Conservation (phyloP, 495 filamentous ascomycete species). For the Lasiosphaeria ovina region DNA sequence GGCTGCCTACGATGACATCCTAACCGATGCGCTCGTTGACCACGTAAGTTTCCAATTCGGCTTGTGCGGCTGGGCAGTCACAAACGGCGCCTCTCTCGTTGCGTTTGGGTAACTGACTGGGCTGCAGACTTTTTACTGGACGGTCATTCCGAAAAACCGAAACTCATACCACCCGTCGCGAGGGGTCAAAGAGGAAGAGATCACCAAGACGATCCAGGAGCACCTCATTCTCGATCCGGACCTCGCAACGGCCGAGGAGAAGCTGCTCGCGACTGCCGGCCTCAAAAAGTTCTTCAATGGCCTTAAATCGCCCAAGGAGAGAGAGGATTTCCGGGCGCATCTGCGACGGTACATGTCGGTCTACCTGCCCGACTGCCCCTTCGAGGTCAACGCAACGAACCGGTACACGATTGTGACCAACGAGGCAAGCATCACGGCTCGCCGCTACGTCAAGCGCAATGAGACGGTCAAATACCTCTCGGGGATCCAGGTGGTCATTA, state of each 20-base stretch:
- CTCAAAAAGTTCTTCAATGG: conserved; percentile 64
- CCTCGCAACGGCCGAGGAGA: conserved; percentile 61
- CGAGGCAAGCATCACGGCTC: conserved; percentile 84
- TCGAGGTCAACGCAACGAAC: conserved; percentile 91
- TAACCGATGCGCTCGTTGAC: conserved; percentile 94
- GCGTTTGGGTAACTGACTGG: not conserved
- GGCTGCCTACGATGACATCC: conserved; percentile 89
- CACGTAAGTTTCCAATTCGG: conserved; percentile 59
- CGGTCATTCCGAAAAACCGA: conserved; percentile 90
- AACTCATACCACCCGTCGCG: conserved; percentile 80
- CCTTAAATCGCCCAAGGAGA: conserved; percentile 72
- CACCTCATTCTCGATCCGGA: conserved; percentile 76
- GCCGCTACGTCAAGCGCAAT: conserved; percentile 71
- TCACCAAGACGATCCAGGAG: conserved; percentile 73
- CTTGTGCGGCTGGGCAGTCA: not conserved
- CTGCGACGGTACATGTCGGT: conserved; percentile 89
- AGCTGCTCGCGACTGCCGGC: conserved; percentile 70
- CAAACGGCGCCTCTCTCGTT: not conserved
- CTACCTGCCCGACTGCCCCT: conserved; percentile 88
- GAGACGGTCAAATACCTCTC: conserved; percentile 87
- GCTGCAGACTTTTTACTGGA: conserved; percentile 86
- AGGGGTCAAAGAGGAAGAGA: conserved; percentile 75
- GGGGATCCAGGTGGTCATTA: conserved; percentile 87
- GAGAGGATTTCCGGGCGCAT: conserved; percentile 83
- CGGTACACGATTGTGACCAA: conserved; percentile 88